A percentile compares a stretch with the other conserved stretches of the same genome.
These are phyloP conservation scores for Lotus japonicus DNA, from an alignment of 306 rosid genomes.

Conservation along the genomic window DNA sequence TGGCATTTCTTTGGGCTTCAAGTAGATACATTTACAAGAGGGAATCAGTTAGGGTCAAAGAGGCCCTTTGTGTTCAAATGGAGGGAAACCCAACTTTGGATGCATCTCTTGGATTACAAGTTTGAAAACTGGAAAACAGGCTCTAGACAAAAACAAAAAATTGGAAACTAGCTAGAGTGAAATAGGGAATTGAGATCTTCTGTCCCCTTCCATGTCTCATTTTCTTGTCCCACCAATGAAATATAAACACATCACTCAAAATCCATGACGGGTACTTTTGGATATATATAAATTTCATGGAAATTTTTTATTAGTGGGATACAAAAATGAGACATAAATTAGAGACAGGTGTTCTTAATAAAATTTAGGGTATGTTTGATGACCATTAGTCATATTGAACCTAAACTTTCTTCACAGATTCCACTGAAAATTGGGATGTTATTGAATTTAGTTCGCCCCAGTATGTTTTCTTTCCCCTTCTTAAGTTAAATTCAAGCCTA, in stretches of 20 bases:
- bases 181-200: too few relatives aligned
- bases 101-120: slow-evolving; percentile 44
- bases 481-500: slow-evolving; percentile 5
- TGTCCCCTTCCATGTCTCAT: too few relatives aligned
- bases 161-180: neutral
- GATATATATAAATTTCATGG: too few relatives aligned
- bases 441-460: slow-evolving; percentile 12
- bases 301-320: too few relatives aligned
- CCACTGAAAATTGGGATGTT: neutral
- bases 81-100: slow-evolving; percentile 33
- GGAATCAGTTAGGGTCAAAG: slow-evolving; percentile 30
- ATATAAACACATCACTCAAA: too few relatives aligned
- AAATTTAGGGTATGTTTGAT: neutral
- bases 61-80: slow-evolving; percentile 31
- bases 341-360: too few relatives aligned
- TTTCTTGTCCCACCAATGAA: too few relatives aligned
- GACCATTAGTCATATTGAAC: neutral
- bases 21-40: slow-evolving; percentile 39
- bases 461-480: neutral
- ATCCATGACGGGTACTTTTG: too few relatives aligned
- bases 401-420: neutral
- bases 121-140: slow-evolving; percentile 16
- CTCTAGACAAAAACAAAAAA: neutral
- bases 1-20: slow-evolving; percentile 41
- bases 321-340: too few relatives aligned